These are phyloP conservation scores for Acacia acuminata DNA, from an alignment of 306 rosid genomes.

Conservation along the genomic window DNA sequence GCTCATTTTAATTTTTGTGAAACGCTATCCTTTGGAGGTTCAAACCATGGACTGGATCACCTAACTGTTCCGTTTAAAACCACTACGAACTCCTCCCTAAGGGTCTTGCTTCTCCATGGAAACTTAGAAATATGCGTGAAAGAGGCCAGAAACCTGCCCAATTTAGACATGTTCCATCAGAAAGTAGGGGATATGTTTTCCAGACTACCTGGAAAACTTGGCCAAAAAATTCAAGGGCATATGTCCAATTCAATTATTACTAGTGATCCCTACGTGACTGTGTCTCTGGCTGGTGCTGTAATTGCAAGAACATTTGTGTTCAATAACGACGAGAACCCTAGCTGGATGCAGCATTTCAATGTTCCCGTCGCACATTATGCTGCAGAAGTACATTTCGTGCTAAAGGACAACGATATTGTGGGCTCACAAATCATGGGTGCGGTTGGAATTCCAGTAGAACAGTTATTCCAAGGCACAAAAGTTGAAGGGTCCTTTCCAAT, in stretches of 20 bases:
- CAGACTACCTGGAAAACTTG: slow-evolving; percentile 37
- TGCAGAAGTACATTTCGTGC: slow-evolving; percentile 72
- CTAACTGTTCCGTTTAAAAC: slow-evolving; percentile 60
- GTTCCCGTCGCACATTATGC: slow-evolving; percentile 82
- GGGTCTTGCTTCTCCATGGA: slow-evolving; percentile 65
- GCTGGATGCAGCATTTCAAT: slow-evolving; percentile 81
- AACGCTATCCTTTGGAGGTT: slow-evolving; percentile 60
- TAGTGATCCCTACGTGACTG: slow-evolving; percentile 84
- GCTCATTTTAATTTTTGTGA: slow-evolving; percentile 46
- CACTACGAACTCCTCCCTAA: slow-evolving; percentile 56
- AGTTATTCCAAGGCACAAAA: slow-evolving; percentile 40
- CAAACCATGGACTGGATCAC: slow-evolving; percentile 63
- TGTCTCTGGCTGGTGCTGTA: slow-evolving; percentile 64
- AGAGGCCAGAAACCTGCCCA: slow-evolving; percentile 75
- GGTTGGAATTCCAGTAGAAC: slow-evolving; percentile 71
- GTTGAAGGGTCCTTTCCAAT: slow-evolving; percentile 72
- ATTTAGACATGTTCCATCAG: slow-evolving; percentile 72
- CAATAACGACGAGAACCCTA: slow-evolving; percentile 67
- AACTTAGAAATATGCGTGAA: slow-evolving; percentile 61
- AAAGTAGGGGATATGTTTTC: slow-evolving; percentile 53
- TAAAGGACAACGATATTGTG: slow-evolving; percentile 71
- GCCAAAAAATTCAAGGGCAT: slow-evolving; percentile 41
- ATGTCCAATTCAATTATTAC: slow-evolving; percentile 35
- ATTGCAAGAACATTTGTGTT: slow-evolving; percentile 83
- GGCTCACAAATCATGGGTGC: slow-evolving; percentile 79